phyloP scores from a whole-genome alignment of 2,329 filamentous ascomycete species.

The Cladosporium sp. region DNA sequence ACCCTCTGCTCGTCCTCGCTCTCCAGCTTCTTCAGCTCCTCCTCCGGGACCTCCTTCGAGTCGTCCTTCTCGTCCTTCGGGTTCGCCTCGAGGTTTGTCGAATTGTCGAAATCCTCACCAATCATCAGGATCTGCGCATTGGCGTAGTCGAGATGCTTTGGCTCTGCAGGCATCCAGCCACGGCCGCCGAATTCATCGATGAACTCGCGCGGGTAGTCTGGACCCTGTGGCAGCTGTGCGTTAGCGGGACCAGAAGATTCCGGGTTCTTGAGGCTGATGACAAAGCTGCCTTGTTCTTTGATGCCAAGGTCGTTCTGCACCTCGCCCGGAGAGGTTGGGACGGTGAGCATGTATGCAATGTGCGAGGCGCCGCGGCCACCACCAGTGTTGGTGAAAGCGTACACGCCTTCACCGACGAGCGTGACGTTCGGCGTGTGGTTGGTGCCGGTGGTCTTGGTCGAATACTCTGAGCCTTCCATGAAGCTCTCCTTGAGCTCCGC shows the following conservation, averaged over 20 bases:
- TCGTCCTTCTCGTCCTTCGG: slow-evolving; percentile 53
- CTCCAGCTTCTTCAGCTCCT: slow-evolving; percentile 70
- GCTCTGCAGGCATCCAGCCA: slow-evolving; percentile 69
- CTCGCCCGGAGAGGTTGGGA: slow-evolving; percentile 64
- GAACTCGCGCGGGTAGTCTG: slow-evolving; percentile 70
- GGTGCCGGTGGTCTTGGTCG: slow-evolving; percentile 69
- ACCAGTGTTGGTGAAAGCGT: slow-evolving; percentile 69
- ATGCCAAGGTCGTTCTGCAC: slow-evolving; percentile 73
- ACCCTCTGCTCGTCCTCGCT: slow-evolving; percentile 68
- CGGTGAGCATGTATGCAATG: slow-evolving; percentile 72
- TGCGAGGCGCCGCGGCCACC: slow-evolving; percentile 58
- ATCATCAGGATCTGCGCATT: slow-evolving; percentile 76
- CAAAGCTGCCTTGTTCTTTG: slow-evolving; percentile 66
- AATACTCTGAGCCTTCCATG: slow-evolving; percentile 61
- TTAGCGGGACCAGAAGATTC: slow-evolving; percentile 60
- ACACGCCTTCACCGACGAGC: slow-evolving; percentile 79
- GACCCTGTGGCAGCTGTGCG: slow-evolving; percentile 57
- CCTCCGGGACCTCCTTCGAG: slow-evolving; percentile 57
- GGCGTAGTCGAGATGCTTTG: slow-evolving; percentile 68
- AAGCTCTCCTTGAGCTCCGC: slow-evolving; percentile 69
- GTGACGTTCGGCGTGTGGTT: slow-evolving; percentile 64
- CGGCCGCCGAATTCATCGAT: slow-evolving; percentile 66
- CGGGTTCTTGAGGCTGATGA: slow-evolving; percentile 77
- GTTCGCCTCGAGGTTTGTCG: slow-evolving; percentile 53
- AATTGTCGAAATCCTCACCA: slow-evolving; percentile 58